Conservation (phyloP, 768 basidiomycete species). For the Pulveroboletus frians region DNA sequence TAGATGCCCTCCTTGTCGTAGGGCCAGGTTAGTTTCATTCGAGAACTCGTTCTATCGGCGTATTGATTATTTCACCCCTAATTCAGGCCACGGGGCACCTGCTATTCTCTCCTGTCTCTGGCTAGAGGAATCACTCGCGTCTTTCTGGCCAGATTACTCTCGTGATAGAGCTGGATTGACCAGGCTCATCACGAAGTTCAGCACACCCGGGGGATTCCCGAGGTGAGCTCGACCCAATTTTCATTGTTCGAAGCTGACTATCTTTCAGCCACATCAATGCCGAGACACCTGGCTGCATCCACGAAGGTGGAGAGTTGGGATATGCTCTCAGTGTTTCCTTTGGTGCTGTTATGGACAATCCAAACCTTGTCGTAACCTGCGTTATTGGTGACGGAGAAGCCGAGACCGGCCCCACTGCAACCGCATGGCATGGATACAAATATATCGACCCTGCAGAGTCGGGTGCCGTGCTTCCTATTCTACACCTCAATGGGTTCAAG, state of each 20-base stretch:
- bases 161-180: conserved; percentile 55
- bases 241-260: background rate
- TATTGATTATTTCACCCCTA: background rate
- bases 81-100: conserved; percentile 74
- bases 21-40: conserved; percentile 53
- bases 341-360: conserved; percentile 89
- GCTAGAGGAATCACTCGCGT: conserved; percentile 70
- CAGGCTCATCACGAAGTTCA: conserved; percentile 70
- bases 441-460: conserved; percentile 87
- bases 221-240: conserved; percentile 38
- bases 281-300: conserved; percentile 83
- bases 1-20: conserved; percentile 71
- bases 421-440: conserved; percentile 83
- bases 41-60: background rate
- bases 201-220: conserved; percentile 79
- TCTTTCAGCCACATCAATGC: conserved; percentile 65
- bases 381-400: conserved; percentile 89
- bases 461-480: conserved; percentile 86
- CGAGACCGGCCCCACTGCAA: conserved; percentile 74
- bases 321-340: conserved; percentile 84
- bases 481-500: conserved; percentile 87
- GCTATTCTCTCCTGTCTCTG: conserved; percentile 81
- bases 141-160: conserved; percentile 54
- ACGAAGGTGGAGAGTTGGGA: conserved; percentile 89
- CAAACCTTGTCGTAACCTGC: conserved; percentile 74